A percentile compares a stretch with the other conserved stretches of the same genome.
Conservation (phyloP, 1,284 basidiomycete species). For the Laetiporus sulphureus region DNA sequence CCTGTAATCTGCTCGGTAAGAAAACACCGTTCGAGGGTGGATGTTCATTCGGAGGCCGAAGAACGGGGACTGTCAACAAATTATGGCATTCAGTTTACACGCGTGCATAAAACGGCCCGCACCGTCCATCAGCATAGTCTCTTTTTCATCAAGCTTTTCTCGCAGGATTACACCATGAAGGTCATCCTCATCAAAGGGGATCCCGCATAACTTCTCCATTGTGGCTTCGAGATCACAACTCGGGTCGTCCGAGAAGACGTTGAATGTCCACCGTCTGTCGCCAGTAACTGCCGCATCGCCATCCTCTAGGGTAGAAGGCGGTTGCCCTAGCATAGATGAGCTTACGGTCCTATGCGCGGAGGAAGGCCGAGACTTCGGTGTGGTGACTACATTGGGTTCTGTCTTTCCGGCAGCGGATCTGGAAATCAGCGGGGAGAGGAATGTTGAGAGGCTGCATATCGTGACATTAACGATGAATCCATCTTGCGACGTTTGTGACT, state of each 20-base stretch:
- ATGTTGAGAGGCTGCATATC: too few species aligned
- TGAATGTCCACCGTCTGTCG: slow-evolving; percentile 1
- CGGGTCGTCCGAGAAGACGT: slow-evolving; percentile 21
- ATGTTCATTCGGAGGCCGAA: slow-evolving; percentile 8
- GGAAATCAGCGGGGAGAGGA: slow-evolving; percentile 27
- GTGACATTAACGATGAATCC: too few species aligned
- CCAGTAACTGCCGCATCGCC: slow-evolving; percentile 2
- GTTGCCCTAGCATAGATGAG: slow-evolving; percentile 34
- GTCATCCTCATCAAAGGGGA: slow-evolving; percentile 17
- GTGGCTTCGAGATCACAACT: slow-evolving; percentile 3
- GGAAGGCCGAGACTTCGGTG: slow-evolving; percentile 23
- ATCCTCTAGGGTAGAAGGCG: slow-evolving; percentile 21
- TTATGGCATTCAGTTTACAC: too few species aligned
- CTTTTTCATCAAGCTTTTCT: slow-evolving; percentile 48
- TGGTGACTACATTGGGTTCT: slow-evolving; percentile 19
- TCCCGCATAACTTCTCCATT: slow-evolving; percentile 13
- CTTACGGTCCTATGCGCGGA: slow-evolving; percentile 26
- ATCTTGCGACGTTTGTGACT: too few species aligned
- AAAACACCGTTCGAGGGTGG: slow-evolving; percentile 4
- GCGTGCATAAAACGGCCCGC: slow-evolving; percentile 7
- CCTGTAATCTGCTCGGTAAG: slow-evolving; percentile 12
- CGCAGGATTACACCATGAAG: slow-evolving; percentile 37
- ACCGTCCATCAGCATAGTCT: slow-evolving; percentile 48
- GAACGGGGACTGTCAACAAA: slow-evolving; percentile 2
- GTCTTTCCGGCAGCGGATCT: slow-evolving; percentile 5